Evolutionary conservation across 2,329 filamentous ascomycete species (phyloP).

Genomic region (Ceratocystis lukuohia): DNA sequence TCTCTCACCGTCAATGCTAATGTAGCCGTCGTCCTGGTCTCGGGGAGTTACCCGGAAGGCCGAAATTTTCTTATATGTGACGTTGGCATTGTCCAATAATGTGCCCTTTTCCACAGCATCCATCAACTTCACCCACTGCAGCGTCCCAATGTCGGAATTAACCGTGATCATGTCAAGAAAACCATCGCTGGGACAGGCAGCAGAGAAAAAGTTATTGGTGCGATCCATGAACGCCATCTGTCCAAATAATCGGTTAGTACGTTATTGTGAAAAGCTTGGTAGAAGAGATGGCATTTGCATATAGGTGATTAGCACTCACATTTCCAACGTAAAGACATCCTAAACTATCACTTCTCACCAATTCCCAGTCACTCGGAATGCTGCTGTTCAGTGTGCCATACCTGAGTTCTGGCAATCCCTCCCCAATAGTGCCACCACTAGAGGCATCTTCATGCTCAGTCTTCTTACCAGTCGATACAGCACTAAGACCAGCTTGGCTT

Average conservation of each 20-base stretch:
- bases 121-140: constrained; percentile 56
- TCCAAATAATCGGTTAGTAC: not conserved
- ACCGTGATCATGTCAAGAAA: constrained; percentile 73
- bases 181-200: constrained; percentile 70
- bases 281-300: not conserved
- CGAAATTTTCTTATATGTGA: constrained; percentile 72
- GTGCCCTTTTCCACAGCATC: constrained; percentile 56
- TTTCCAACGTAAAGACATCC: constrained; percentile 93
- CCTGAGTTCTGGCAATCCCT: constrained; percentile 55
- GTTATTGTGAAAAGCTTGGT: not conserved
- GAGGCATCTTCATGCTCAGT: constrained; percentile 22
- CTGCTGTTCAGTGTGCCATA: constrained; percentile 71
- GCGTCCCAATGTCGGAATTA: constrained; percentile 57
- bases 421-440: constrained; percentile 22
- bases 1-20: constrained; percentile 86
- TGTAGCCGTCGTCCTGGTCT: constrained; percentile 59
- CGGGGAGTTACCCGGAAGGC: constrained; percentile 76
- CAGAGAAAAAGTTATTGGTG: constrained; percentile 76
- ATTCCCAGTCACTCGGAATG: constrained; percentile 64
- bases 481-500: constrained; percentile 12
- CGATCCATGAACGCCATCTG: constrained; percentile 84
- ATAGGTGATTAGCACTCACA: constrained; percentile 32
- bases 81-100: constrained; percentile 67
- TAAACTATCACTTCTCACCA: constrained; percentile 59
- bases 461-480: constrained; percentile 16